These are phyloP conservation scores for Corymbia calophylla DNA, from an alignment of 441 rosid species.

Conservation along the genomic window DNA sequence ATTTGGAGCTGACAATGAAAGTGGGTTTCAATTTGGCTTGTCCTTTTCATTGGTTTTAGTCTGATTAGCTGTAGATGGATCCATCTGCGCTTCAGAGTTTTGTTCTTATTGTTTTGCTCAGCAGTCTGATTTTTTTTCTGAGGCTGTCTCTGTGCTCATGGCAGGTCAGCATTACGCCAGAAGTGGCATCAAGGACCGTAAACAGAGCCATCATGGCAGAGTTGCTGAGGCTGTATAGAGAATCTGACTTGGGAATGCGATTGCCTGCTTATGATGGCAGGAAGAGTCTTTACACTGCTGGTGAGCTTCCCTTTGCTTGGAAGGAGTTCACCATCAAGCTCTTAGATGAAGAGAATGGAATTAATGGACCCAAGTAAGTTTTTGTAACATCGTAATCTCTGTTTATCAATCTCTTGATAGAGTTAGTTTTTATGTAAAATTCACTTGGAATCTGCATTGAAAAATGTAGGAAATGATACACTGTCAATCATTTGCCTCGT, in stretches of 20 bases:
- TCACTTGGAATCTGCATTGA: neutral
- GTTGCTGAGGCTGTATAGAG: constrained; percentile 75
- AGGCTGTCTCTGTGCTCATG: constrained; percentile 15
- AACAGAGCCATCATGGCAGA: constrained; percentile 95
- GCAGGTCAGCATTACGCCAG: constrained; percentile 95
- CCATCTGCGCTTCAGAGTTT: constrained; percentile 14
- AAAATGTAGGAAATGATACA: neutral
- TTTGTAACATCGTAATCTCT: neutral
- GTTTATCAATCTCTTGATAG: neutral
- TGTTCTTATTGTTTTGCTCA: constrained; percentile 47
- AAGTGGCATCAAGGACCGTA: constrained; percentile 73
- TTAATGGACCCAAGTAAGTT: constrained; percentile 77
- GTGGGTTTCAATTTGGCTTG: neutral
- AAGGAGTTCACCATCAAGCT: constrained; percentile 86
- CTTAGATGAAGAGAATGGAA: constrained; percentile 68
- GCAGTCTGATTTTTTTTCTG: constrained; percentile 18
- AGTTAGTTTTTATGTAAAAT: neutral
- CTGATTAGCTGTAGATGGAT: neutral
- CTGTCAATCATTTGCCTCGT: neutral
- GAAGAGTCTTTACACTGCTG: constrained; percentile 94
- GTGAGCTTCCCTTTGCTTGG: constrained; percentile 83
- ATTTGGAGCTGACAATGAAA: neutral
- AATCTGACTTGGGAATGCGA: constrained; percentile 81
- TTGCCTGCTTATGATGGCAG: constrained; percentile 98
- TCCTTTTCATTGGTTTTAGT: neutral